Base-by-base conservation (phyloP, 768 basidiomycete species). In the Daedalea quercina region DNA sequence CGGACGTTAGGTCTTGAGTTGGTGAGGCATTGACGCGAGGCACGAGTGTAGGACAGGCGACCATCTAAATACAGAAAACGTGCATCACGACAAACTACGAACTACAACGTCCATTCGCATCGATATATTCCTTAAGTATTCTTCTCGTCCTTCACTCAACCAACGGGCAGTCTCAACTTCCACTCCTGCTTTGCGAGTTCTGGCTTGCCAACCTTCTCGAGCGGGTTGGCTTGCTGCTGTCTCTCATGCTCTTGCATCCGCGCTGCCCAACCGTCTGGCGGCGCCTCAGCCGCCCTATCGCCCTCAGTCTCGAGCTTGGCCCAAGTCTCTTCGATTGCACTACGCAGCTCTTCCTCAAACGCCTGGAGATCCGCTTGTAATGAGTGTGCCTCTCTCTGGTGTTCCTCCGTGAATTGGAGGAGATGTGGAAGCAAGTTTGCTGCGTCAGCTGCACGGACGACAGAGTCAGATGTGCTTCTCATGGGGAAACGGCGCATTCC, bases 351-450 rank as follows among this genome's bases (percentile, higher is more conserved):
- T 26, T 55, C 57, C 55, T 84, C 78, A 54, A 94, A 85, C 0
- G 68, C 66, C 2, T 59, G 55, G 1, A 91, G 67, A 42, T 82
- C 79, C 3, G 69, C 60, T 65, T 95, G 91, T 53, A 96, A 69
- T 1, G 68, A 70, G 34, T 64, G 57, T 0, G 85, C 93, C 55
- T 89, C 85, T n/a, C 70, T 67, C 1, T 80, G 75, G 63, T 94
- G 90, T 35, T 78, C 80, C 3, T 74, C 54, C 0, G 85, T 81
- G 52, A 90, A 80, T 54, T 86, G 79, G 47, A 87, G 68, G 22
- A 96, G 72, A 64, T 93, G 87, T 3, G 90, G 90, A 9, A 95
- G 69, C 22, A 97, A 68, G 43, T 73, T 73, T 19, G 73, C 70
- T 1, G 77, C 77, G 60, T 94, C 93, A 46, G 71, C 93, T 94